phyloP scores from a whole-genome alignment of 441 rosid species.

The Adansonia madagascariensis region DNA sequence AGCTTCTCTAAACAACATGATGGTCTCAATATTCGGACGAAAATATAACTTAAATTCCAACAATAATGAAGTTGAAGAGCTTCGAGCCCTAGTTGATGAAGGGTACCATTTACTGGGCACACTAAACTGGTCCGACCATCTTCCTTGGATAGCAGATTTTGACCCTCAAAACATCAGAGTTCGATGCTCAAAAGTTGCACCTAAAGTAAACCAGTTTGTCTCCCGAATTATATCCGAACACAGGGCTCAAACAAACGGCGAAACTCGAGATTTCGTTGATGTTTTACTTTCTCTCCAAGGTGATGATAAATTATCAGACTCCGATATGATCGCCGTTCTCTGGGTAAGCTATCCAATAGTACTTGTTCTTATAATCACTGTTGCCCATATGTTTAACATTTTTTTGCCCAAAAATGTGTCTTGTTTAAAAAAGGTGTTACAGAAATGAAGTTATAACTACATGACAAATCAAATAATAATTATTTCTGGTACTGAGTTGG shows the following conservation, averaged over 20 bases:
- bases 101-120: conserved; percentile 77
- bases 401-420: not conserved
- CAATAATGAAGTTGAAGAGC: conserved; percentile 50
- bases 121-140: conserved; percentile 84
- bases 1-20: conserved; percentile 84
- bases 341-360: conserved; percentile 59
- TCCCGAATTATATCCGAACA: conserved; percentile 58
- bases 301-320: conserved; percentile 58
- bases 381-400: not conserved
- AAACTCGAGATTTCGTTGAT: conserved; percentile 60
- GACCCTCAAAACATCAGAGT: conserved; percentile 77
- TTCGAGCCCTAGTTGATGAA: conserved; percentile 65
- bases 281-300: conserved; percentile 67
- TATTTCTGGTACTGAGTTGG: conserved; percentile 7
- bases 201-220: conserved; percentile 65
- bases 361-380: not conserved
- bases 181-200: conserved; percentile 74
- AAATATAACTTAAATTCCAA: conserved; percentile 47
- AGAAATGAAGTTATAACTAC: not conserved
- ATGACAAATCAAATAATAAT: conserved; percentile 8
- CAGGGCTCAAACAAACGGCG: conserved; percentile 33
- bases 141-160: conserved; percentile 67
- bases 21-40: conserved; percentile 76
- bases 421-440: not conserved
- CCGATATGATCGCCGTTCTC: conserved; percentile 84